Base-by-base conservation (phyloP, 192 early-diverging fungal species). In the Diversispora eburnea region DNA sequence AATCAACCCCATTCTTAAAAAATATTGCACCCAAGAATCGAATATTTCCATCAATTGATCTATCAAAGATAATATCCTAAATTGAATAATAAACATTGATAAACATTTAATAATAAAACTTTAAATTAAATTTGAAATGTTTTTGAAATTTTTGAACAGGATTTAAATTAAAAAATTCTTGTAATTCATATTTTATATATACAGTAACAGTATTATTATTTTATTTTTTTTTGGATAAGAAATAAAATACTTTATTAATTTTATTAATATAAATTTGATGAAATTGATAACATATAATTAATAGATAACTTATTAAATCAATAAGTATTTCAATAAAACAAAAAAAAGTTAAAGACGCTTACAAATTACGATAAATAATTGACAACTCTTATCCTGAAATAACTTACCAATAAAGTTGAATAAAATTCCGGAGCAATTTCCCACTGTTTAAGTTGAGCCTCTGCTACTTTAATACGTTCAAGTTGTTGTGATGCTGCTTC, bases 1-100 rank as follows among this genome's bases (percentile, higher is more conserved):
- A 88, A 76, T 96, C 92, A 45, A 98, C 87, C 5, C 92, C 92
- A 79, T 96, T 98, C 80, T 98, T 98, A 58, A 98, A 78, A 64
- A 84, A 89, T 61, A 96, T 89, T 48, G 88, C 86, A 12, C 92
- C 89, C 57, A 95, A 83, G 72, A 86, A 91, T 49, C 95, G 84
- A 19, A 91, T 77, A 60, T 87, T 83, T 60, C 79, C 79, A 15
- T 90, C 85, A 22, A 93, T 58, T 10, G 84, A 78, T n/a, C 73
- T 76, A 70, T 95, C 91, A 12, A 85, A 87, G 45, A 91, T 91
- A 55, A 96, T 88, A 51, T 90, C 88, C 92, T 93, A 76, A 5
- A 49, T n/a, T 20, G 5, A 15, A 39, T 10, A 73, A 65, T 65
- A 12, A 64, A 73, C 8, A 33, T 33, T 33, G 25, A 55, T 8